Evolutionary conservation across 2,329 filamentous ascomycete species (phyloP).

Genomic region (Colletotrichum euphorbiae): DNA sequence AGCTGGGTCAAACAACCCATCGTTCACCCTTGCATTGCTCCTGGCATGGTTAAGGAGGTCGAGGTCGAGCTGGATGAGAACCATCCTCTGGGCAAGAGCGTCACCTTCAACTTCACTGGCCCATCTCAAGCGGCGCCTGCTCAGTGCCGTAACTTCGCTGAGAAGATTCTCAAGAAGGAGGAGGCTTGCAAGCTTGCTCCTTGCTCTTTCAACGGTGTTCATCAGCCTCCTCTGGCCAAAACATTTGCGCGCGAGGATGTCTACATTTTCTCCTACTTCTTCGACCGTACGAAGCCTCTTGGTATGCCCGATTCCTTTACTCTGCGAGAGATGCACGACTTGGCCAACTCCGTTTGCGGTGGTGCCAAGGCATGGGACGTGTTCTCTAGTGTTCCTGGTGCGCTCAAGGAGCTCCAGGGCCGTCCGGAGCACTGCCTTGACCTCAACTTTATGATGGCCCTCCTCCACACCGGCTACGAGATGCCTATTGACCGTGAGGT

Average conservation of each 20-base stretch:
- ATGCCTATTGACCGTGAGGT: constrained; percentile 98
- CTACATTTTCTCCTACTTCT: constrained; percentile 98
- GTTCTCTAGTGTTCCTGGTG: constrained; percentile 81
- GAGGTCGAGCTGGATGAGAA: constrained; percentile 75
- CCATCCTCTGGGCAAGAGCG: constrained; percentile 72
- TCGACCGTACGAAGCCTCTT: constrained; percentile 90
- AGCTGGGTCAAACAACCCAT: constrained; percentile 79
- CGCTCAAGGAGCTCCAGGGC: constrained; percentile 81
- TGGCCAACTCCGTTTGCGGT: constrained; percentile 85
- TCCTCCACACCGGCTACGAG: constrained; percentile 95
- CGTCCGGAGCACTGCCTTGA: constrained; percentile 94
- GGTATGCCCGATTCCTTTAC: constrained; percentile 99
- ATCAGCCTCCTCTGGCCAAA: constrained; percentile 92
- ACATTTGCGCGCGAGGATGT: constrained; percentile 93
- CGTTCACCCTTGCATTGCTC: constrained; percentile 86
- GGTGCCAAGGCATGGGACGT: constrained; percentile 83
- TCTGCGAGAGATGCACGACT: constrained; percentile 86
- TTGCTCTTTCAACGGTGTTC: constrained; percentile 98
- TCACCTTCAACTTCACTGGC: constrained; percentile 88
- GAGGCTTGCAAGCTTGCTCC: constrained; percentile 83
- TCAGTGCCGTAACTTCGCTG: constrained; percentile 89
- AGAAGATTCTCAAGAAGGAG: constrained; percentile 92
- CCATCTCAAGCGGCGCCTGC: constrained; percentile 80
- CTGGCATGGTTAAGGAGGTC: constrained; percentile 80
- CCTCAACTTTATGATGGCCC: constrained; percentile 93